These are phyloP conservation scores for Seminavis robusta DNA, from an alignment of 108 stramenopile genomes.

Conservation along the genomic window DNA sequence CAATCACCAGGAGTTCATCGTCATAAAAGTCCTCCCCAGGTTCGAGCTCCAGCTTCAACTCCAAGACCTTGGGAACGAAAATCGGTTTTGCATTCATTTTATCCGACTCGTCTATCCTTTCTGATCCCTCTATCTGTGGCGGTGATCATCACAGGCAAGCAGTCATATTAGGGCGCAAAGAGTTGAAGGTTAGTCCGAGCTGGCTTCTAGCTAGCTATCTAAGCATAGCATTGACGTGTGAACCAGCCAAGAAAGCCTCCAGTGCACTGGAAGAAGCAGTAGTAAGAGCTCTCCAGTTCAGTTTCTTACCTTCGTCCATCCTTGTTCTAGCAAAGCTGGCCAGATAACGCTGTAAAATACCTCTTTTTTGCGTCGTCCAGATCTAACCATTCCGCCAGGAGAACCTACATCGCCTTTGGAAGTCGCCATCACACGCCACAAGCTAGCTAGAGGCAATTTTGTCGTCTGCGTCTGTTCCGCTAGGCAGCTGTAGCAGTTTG, in stretches of 20 bases:
- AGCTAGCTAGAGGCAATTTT: no score
- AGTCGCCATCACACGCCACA: no score
- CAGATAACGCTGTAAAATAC: conserved; percentile 32
- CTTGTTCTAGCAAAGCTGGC: conserved; percentile 42
- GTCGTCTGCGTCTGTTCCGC: no score
- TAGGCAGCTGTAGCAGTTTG: no score
- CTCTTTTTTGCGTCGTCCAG: no score
- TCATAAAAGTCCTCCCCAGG: conserved; percentile 38
- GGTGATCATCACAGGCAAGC: background rate
- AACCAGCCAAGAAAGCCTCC: background rate
- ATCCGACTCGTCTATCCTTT: background rate
- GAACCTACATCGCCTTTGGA: no score
- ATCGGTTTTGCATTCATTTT: background rate
- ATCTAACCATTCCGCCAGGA: no score
- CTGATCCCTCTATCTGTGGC: background rate
- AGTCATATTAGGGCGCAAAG: background rate
- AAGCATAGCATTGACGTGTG: background rate
- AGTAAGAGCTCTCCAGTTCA: background rate
- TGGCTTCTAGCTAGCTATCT: no score
- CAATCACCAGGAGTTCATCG: conserved; percentile 40
- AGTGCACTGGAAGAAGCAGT: no score
- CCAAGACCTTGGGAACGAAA: background rate
- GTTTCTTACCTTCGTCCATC: conserved; percentile 23
- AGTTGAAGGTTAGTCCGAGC: no score
- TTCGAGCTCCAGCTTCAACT: background rate